Evolutionary conservation across 2,329 filamentous ascomycete species (phyloP), one percentile per base, ranked within the genome.

Genomic region (Venturia nashicola): DNA sequence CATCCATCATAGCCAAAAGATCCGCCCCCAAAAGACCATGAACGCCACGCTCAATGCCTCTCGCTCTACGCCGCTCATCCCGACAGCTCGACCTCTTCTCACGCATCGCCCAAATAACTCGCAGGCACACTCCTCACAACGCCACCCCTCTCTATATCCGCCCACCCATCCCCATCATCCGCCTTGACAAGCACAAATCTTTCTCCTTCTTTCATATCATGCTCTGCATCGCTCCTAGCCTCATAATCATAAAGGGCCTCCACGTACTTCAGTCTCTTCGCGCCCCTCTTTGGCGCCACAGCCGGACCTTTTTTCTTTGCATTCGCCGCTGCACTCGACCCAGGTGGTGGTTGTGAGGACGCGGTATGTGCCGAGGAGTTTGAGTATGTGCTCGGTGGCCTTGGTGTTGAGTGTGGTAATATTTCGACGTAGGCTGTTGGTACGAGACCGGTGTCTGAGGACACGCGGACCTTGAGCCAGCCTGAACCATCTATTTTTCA

Each of bases 141-240:
- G 1, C 92, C 92, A 20, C 90, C 91, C 75, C 90, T 91, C 78
- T 97, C 94, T 20, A 99, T 94, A 77, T 97, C 94, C 36, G 87
- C 90, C 94, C 94, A 99, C 0, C 94, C 94, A 77, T 97, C 94
- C 1, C 94, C 94, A 0, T 86, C 83, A 72, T 97, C 93, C 64
- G 90, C 86, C 70, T 87, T 91, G 66, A 97, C 86, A 40, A 99
- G 79, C 46, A 99, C 91, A 71, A 99, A 95, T 61, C 86, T 83
- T 76, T 99, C 94, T 0, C 94, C 94, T 75, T 96, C 93, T 0
- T 74, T 74, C 90, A 99, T 99, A 71, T 82, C 91, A 75, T 93
- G 91, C 76, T 99, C 94, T 8, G 85, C 83, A 6, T 95, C 90
- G 68, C 86, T 91, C 70, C 91, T 87, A 20, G 93, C 91, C 61